Percentiles rank a stretch among this genome's conserved stretches.
phyloP scores from a whole-genome alignment of 768 basidiomycete species.

The Sarcodon sp. region DNA sequence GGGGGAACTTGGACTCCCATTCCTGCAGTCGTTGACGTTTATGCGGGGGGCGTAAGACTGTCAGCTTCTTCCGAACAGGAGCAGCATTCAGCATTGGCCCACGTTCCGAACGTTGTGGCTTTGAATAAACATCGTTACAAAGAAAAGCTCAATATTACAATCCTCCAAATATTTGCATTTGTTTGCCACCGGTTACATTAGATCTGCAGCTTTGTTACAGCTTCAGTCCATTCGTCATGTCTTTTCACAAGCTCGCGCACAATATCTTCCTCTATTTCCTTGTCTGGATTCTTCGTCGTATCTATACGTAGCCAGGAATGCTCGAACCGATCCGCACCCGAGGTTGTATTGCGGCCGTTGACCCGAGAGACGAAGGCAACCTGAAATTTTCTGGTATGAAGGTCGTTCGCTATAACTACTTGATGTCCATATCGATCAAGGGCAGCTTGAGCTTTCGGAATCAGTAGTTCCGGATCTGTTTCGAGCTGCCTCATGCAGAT shows the following conservation, averaged over 20 bases:
- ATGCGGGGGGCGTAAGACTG: no score
- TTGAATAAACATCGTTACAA: no score
- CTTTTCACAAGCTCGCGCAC: slow-evolving; percentile 59
- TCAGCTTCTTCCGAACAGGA: no score
- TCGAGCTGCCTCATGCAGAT: slow-evolving; percentile 54
- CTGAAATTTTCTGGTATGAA: slow-evolving; percentile 82
- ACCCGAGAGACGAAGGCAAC: slow-evolving; percentile 78
- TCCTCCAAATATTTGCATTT: no score
- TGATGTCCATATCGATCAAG: slow-evolving; percentile 94
- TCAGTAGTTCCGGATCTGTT: slow-evolving; percentile 70
- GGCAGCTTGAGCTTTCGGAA: slow-evolving; percentile 84
- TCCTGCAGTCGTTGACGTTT: no score
- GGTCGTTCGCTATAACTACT: slow-evolving; percentile 92
- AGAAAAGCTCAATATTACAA: no score
- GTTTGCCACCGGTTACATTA: no score
- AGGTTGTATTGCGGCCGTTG: slow-evolving; percentile 11
- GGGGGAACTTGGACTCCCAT: no score
- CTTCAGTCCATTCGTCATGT: slow-evolving; percentile 59
- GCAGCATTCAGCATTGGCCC: no score
- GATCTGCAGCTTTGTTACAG: no score
- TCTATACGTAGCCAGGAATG: slow-evolving; percentile 60
- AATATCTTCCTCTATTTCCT: slow-evolving; percentile 94
- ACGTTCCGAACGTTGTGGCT: no score
- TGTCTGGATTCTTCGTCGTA: slow-evolving; percentile 15
- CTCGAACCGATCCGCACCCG: slow-evolving; percentile 20